Evolutionary conservation across 2,329 filamentous ascomycete genomes (phyloP), one percentile per base, ranked within the genome.

Genomic region (Hypoxylon sp.): DNA sequence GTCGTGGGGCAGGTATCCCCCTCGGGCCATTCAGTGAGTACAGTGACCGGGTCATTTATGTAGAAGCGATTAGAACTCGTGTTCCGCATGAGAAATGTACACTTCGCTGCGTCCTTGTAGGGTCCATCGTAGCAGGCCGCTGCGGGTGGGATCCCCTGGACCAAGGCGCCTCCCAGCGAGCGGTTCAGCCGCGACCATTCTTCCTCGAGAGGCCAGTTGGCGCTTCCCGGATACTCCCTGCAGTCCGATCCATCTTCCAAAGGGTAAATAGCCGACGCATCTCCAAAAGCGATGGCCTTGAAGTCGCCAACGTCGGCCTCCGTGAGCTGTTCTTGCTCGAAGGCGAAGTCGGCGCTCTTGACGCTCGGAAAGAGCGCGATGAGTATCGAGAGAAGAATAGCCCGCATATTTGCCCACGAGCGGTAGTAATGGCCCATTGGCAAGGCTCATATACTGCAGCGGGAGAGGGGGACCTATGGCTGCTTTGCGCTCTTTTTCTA

Each of bases 1-100:
- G 73, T 70, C 14, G 76, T 74, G 58, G 76, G 75, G 70, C 80
- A 82, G 0, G 80, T 80, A 56, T 79, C 76, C 37, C 80, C 80
- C 75, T 81, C 76, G 5, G 73, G 76, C 79, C 79, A 81, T 70
- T 74, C 76, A 33, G 68, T 76, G 62, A 77, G 69, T 64, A 74
- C 76, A 25, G 74, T 80, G 61, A 75, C 68, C n/a, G 76, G 78
- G 35, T 79, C 75, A 44, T 79, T 72, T 56, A 79, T 74, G 61
- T 76, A 77, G 46, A 79, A 76, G 20, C 76, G 74, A 25, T 74
- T 77, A 27, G 72, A 76, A 14, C 71, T 71, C 22, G 79, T 74
- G 25, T 78, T 74, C 13, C 72, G 66, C 2, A 76, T 58, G 6
- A 82, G 69, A 37, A 72, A 78, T 4, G 72, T 68, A 70, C 80